Evolutionary conservation across 495 filamentous ascomycete species (phyloP).

Genomic region (Xylaria telfairii): DNA sequence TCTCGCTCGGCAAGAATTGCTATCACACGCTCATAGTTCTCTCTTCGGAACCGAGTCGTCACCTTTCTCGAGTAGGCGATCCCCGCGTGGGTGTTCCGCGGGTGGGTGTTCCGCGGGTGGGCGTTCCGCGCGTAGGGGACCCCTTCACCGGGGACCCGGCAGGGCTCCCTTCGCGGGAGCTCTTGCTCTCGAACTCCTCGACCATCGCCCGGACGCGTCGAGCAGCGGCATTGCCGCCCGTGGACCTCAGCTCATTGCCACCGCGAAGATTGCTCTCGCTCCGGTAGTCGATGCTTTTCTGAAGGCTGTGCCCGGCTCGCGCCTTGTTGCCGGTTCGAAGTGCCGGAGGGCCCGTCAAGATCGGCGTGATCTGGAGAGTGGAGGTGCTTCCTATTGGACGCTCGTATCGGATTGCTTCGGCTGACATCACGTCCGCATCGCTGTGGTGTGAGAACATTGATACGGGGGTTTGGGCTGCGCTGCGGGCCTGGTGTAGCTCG

Average conservation of each 20-base stretch:
- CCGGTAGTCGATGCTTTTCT: constrained; percentile 9
- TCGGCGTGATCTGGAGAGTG: constrained; percentile 19
- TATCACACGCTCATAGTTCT: neutral
- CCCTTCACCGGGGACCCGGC: constrained; percentile 34
- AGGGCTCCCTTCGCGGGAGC: constrained; percentile 42
- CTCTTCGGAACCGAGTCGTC: neutral
- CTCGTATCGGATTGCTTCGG: constrained; percentile 32
- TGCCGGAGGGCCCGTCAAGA: neutral
- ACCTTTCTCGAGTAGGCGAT: neutral
- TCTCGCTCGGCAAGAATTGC: neutral
- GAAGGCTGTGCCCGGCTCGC: neutral
- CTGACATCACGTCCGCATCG: constrained; percentile 36
- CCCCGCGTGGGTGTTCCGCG: constrained; percentile 11
- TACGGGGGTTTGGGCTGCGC: constrained; percentile 17
- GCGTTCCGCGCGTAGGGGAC: constrained; percentile 33
- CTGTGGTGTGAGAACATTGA: constrained; percentile 24
- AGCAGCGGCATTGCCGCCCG: constrained; percentile 24
- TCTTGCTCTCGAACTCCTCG: constrained; percentile 50
- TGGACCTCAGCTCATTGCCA: constrained; percentile 27
- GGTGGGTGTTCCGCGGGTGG: constrained; percentile 31
- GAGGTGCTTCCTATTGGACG: constrained; percentile 17
- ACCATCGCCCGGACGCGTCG: constrained; percentile 56
- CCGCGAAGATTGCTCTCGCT: constrained; percentile 26
- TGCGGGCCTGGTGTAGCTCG: constrained; percentile 20
- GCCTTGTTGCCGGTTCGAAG: neutral